Evolutionary conservation across 177 flowering plant genomes (phyloP), one percentile per base, ranked within the genome.

Genomic region (Vitis hybrid): DNA sequence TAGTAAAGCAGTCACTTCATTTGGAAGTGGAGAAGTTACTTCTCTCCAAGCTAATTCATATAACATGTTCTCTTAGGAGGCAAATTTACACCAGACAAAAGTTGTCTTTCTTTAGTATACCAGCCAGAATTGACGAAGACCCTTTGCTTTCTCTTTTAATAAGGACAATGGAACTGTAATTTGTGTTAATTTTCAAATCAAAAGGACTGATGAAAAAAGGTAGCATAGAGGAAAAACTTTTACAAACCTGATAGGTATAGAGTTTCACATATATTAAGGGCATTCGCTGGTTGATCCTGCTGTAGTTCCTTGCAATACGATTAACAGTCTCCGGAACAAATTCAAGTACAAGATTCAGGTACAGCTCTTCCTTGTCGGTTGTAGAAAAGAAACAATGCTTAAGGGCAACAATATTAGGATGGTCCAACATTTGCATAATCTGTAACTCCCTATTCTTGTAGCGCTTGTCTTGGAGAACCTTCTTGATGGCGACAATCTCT

Each of bases 361-460:
- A 94, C 3, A 93, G 69, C 79, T 94, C 99, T 79, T 94, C 98
- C 75, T 89, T 94, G 76, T 94, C 99, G 8, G 95, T 92, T 49
- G 89, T 88, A 57, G 99, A 91, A 72, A 84, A 91, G 84, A 94
- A 94, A 70, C 86, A 85, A 80, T 94, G 98, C 82, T 88, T 93
- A 21, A 94, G 92, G 51, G 91, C 83, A 60, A 94, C 99, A 73
- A 93, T 77, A 72, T 94, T 94, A 58, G 99, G 99, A 78, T 94
- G 98, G 79, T 93, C 99, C 85, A 94, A 69, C 97, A 93, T 88
- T 69, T 91, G 98, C 99, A 94, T 93, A 68, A 94, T 93, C 84
- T 94, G 98, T 67, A 94, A 76, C 72, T 94, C 99, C 80, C 99
- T 84, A 72, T 94, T 94, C 87, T 94, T 94, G 84, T 94, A 94